A percentile compares a stretch with the other conserved stretches of the same genome.
These are phyloP conservation scores for Loxodes magnus DNA, from an alignment of 73 alveolate species.

Conservation along the genomic window DNA sequence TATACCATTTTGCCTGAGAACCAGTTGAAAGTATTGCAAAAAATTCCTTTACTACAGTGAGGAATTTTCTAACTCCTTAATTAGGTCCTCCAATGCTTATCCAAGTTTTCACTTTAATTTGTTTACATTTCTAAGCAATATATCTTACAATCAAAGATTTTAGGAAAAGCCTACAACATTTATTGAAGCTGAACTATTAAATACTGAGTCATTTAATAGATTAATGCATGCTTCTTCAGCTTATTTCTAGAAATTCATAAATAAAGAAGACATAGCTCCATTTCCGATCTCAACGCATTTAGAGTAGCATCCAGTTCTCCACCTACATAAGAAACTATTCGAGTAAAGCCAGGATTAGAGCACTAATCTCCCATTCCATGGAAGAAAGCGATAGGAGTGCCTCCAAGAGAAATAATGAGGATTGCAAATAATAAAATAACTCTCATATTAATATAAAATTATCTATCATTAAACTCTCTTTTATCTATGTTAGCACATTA, in stretches of 20 bases:
- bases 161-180: conserved; percentile 69
- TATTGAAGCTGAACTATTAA: conserved; percentile 46
- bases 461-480: too few relatives aligned
- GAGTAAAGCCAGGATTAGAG: too few relatives aligned
- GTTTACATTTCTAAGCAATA: conserved; percentile 71
- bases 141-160: conserved; percentile 77
- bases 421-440: too few relatives aligned
- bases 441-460: too few relatives aligned
- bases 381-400: too few relatives aligned
- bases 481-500: too few relatives aligned
- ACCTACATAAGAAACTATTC: too few relatives aligned
- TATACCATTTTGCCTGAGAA: conserved; percentile 45
- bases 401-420: too few relatives aligned
- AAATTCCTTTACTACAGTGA: conserved; percentile 58
- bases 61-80: conserved; percentile 69
- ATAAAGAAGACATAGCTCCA: conserved; percentile 42
- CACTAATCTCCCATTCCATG: too few relatives aligned
- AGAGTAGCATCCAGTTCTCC: conserved; percentile 60
- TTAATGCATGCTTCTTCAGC: conserved; percentile 69
- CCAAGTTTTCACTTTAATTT: conserved; percentile 41
- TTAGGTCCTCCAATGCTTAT: conserved; percentile 79
- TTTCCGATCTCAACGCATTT: conserved; percentile 70
- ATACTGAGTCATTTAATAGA: conserved; percentile 38
- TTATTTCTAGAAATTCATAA: conserved; percentile 51
- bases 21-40: conserved; percentile 58